A percentile compares a stretch with the other conserved stretches of the same genome.
Conservation (phyloP, 495 filamentous ascomycete genomes). For the Aspergillus saccharolyticus region DNA sequence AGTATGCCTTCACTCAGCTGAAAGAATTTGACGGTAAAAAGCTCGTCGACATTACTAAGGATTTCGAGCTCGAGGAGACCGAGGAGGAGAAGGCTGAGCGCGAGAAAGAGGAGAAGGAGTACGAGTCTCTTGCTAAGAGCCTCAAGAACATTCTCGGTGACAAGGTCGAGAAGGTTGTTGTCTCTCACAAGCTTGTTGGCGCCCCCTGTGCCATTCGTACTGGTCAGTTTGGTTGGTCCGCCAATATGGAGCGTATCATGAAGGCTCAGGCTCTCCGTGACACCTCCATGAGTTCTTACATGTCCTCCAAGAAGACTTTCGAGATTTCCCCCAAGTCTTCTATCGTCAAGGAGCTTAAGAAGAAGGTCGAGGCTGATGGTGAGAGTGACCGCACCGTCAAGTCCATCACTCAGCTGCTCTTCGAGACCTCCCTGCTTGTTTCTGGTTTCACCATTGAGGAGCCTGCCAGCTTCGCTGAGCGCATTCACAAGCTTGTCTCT, state of each 20-base stretch:
- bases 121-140: slow-evolving; percentile 83
- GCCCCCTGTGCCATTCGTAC: slow-evolving; percentile 98
- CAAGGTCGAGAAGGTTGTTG: slow-evolving; percentile 99
- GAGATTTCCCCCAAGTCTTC: slow-evolving; percentile 98
- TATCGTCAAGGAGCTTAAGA: slow-evolving; percentile 98
- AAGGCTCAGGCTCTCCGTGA: slow-evolving; percentile 99
- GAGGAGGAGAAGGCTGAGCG: slow-evolving; percentile 98
- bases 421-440: slow-evolving; percentile 96
- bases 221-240: slow-evolving; percentile 99
- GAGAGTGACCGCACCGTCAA: slow-evolving; percentile 98
- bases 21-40: slow-evolving; percentile 99
- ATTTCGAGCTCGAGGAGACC: slow-evolving; percentile 99
- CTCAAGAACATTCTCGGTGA: slow-evolving; percentile 99
- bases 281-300: slow-evolving; percentile 99
- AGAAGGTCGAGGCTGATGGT: slow-evolving; percentile 94
- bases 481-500: slow-evolving; percentile 97
- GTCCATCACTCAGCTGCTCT: slow-evolving; percentile 94
- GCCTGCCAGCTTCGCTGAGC: slow-evolving; percentile 94
- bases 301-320: slow-evolving; percentile 99
- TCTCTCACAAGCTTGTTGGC: slow-evolving; percentile 94
- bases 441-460: slow-evolving; percentile 99
- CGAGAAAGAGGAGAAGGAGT: slow-evolving; percentile 97
- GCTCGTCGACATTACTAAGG: slow-evolving; percentile 99
- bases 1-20: slow-evolving; percentile 99
- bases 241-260: slow-evolving; percentile 99